Conservation (phyloP, 2,329 filamentous ascomycete species). For the Capronia epimyces region DNA sequence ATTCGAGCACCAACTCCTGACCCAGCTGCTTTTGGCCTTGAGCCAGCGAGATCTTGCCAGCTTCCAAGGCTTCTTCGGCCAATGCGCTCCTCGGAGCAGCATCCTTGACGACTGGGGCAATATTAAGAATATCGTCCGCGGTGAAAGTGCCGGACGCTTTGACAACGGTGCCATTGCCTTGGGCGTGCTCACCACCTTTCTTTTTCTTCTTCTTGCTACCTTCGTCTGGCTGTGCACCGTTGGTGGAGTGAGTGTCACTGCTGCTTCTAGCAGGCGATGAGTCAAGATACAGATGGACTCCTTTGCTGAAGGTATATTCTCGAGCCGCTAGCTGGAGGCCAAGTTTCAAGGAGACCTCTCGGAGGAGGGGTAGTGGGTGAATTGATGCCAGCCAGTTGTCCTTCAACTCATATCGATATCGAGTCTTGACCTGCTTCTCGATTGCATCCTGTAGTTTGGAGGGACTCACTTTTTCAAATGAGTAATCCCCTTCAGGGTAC, state of each 20-base stretch:
- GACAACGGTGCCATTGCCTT: conserved; percentile 38
- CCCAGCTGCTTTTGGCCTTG: conserved; percentile 94
- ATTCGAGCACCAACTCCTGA: conserved; percentile 92
- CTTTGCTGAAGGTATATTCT: conserved; percentile 63
- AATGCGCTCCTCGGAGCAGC: conserved; percentile 83
- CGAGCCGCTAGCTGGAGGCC: conserved; percentile 82
- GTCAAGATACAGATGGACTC: conserved; percentile 32
- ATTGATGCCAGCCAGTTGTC: conserved; percentile 62
- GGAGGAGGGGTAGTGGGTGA: conserved; percentile 75
- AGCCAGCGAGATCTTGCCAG: conserved; percentile 89
- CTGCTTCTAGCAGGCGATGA: conserved; percentile 37
- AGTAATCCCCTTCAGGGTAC: conserved; percentile 75
- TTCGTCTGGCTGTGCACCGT: conserved; percentile 35
- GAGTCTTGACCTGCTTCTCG: conserved; percentile 61
- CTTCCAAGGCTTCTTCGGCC: conserved; percentile 92
- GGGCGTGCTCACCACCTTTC: conserved; percentile 31
- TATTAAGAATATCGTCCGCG: conserved; percentile 80
- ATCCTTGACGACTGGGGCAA: conserved; percentile 93
- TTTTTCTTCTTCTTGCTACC: conserved; percentile 55
- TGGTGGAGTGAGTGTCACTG: conserved; percentile 25
- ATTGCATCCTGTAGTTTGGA: conserved; percentile 65
- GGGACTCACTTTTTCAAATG: conserved; percentile 73
- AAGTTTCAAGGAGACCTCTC: conserved; percentile 81
- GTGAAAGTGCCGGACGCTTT: conserved; percentile 60
- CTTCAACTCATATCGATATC: conserved; percentile 71